These are phyloP conservation scores for Capsella rubella DNA, from an alignment of 441 rosid species.

Conservation along the genomic window DNA sequence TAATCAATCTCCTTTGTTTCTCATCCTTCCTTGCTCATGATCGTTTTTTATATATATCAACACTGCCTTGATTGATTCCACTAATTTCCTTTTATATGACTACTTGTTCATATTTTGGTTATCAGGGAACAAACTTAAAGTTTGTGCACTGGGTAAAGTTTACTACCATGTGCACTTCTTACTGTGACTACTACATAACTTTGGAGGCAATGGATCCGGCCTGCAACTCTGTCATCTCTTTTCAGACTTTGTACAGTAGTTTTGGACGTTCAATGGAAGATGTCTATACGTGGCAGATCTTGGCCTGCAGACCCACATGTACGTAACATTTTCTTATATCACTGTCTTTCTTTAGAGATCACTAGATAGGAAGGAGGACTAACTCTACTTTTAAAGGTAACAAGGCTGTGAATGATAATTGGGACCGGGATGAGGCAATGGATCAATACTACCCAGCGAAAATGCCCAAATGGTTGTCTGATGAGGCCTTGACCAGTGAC, in stretches of 20 bases:
- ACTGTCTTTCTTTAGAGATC: neutral
- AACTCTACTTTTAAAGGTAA: constrained; percentile 26
- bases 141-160: constrained; percentile 33
- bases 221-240: neutral
- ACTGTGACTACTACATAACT: constrained; percentile 11
- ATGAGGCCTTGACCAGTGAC: neutral
- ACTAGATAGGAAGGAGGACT: neutral
- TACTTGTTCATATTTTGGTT: neutral
- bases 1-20: neutral
- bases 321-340: neutral
- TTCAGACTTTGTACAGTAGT: constrained; percentile 15
- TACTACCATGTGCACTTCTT: neutral
- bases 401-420: neutral
- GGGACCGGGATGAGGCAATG: neutral
- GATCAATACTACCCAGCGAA: neutral
- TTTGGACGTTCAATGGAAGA: neutral
- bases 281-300: neutral
- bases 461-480: constrained; percentile 28
- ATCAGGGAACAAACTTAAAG: constrained; percentile 29
- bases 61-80: neutral
- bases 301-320: constrained; percentile 19
- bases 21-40: neutral
- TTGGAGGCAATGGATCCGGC: constrained; percentile 18
- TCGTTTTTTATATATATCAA: neutral
- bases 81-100: neutral